Base-by-base conservation (phyloP, 768 basidiomycete genomes). In the Termitomyces sp. region DNA sequence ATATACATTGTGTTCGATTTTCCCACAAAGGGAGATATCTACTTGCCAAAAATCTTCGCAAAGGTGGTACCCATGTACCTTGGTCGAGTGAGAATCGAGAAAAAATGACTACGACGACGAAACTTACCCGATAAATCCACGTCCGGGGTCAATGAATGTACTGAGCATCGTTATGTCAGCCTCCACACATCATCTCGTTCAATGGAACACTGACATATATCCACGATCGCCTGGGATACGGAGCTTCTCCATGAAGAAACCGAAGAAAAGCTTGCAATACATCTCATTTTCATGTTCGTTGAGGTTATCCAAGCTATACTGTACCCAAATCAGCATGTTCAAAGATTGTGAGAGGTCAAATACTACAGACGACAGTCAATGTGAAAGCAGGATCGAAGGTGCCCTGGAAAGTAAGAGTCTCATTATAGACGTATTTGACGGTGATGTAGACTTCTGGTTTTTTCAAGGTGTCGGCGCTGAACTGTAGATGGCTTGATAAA, bases 351-450 rank as follows among this genome's bases (percentile, higher is more conserved):
- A 26, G 16, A 55, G 23, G 3, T 32, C 30, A 12, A 13, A 54
- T 43, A 30, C 40, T 54, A 75, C 87, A 55, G 60, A 90, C 89
- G 59, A 87, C 72, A 49, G 69, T 71, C 55, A 90, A 71, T 52
- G 80, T 73, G 70, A 87, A 81, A 4, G 87, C 84, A 20, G 88
- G 88, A 16, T 88, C 87, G 55, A 87, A 81, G 4, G 81, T 81
- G 14, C 87, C 88, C 20, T 63, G 75, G 65, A 84, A 89, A 3
- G 83, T 78, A 60, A 89, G 77, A 38, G 74, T 77, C 55, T 88
- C 83, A 63, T 85, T 83, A 73, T 85, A 77, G 12, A 69, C 75
- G 64, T 84, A 78, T 62, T 78, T 77, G 61, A 83, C 72, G n/a
- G 78, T 75, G 63, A 90, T 82, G 62, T 79, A 77, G 14, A 59